Base-by-base conservation (phyloP, 148 eudicot genomes). In the Drosera capensis region DNA sequence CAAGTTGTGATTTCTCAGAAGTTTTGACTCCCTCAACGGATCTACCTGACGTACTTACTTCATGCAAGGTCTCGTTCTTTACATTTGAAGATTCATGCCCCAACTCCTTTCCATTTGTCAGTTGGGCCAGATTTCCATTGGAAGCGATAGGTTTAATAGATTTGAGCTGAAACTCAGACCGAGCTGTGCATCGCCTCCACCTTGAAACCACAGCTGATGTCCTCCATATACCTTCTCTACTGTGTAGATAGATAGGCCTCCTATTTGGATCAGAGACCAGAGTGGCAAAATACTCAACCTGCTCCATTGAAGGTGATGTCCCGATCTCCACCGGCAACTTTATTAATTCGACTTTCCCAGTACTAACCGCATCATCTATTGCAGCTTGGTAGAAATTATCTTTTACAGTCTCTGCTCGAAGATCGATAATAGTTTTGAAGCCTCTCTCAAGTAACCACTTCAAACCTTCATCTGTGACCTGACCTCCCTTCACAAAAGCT, bases 401-500 rank as follows among this genome's bases (percentile, higher is more conserved):
- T 49, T 71, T 84, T 48, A 84, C 74, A 47, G 40, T 51, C 67
- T 84, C 99, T 23, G 86, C 93, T 60, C 99, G 65, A 45, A 90
- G 86, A 69, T 90, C 95, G 37, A 90, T 77, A 52, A 90, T 75
- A 14, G 82, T 90, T 41, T 73, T 80, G 40, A 84, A 78, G 28
- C 93, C 93, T 34, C 68, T 76, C 54, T 71, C 85, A 29, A 84
- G 6, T n/a, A 90, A 67, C 93, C 93, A 90, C 56, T 60, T 57
- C 51, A 90, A 62, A 64, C 99, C 78, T 53, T 90, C 99, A 57
- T 75, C 95, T n/a, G 88, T 90, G 28, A 90, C 77, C 76, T 90
- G 99, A 61, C 99, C 78, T 54, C 99, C 99, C 55, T 59, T 75
- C 75, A 81, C 84, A 53, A 90, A 90, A 50, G 84, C 70, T 57